Base-by-base conservation (phyloP, 1,284 basidiomycete species). In the Heterobasidion annosum region DNA sequence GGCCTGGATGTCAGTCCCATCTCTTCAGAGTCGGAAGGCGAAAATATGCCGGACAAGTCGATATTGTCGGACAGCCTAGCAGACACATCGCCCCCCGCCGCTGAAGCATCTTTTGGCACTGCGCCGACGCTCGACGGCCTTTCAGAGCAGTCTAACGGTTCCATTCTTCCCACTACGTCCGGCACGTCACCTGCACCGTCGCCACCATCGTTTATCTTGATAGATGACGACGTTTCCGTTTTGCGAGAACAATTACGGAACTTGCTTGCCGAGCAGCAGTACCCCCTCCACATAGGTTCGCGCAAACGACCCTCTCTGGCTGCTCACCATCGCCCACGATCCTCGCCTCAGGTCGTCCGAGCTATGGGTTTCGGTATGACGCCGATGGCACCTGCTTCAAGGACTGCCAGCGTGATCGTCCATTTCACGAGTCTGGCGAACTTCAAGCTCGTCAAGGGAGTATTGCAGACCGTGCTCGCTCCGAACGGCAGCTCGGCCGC, bases 381-480 rank as follows among this genome's bases (percentile, higher is more conserved):
- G 25, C 43, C 64, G 18, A 53, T 65, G 32, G 3, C 25, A 25
- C 59, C 66, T 35, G 15, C 32, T 32, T 54, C 68, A 15, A 63
- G 69, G 44, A 44, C 25, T 10, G 8, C 64, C 1, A 72, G 76
- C 18, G 81, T 91, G 48, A 80, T 97, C 56, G 76, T 98, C 34
- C 89, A 98, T 67, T 97, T 96, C 64, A 94, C 94, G 1, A 91
- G 90, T 59, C 73, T 98, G 8, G 75, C 83, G 8, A 93, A 94
- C 62, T 98, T 90, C 75, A 93, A 92, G 66, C 67, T 81, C 48
- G 86, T 93, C 51, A 91, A 90, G 62, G 93, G 96, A 60, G 74
- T 85, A n/a, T 76, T 98, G 25, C 84, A 93, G 59, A 82, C 80
- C 19, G 74, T 86, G 19, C 73, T 91, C 48, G 68, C 68, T 47